Conservation (phyloP, 2,329 filamentous ascomycete genomes). For the Pseudomassariella vexata region DNA sequence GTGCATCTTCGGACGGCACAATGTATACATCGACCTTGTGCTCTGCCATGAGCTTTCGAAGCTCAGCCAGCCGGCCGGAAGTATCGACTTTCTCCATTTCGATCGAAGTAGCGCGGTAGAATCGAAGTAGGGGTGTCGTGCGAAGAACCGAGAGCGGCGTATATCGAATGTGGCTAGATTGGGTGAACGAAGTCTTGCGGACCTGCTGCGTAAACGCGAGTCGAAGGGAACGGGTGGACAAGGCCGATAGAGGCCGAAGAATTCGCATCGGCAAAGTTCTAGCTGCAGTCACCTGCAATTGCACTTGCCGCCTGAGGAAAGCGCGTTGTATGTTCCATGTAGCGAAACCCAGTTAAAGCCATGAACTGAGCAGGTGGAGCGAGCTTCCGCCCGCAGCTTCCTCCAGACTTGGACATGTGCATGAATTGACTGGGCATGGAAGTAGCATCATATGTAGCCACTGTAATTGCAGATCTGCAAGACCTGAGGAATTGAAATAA, state of each 20-base stretch:
- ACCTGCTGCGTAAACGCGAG: neutral
- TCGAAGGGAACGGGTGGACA: constrained; percentile 4
- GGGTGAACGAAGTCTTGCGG: too few species aligned
- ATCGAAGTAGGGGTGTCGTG: constrained; percentile 9
- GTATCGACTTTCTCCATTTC: constrained; percentile 77
- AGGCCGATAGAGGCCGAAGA: constrained; percentile 7
- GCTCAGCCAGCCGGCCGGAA: constrained; percentile 63
- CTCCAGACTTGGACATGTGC: too few species aligned
- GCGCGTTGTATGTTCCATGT: too few species aligned
- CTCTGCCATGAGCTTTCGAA: constrained; percentile 83
- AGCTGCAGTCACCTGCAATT: too few species aligned
- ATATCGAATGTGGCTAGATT: constrained; percentile 4
- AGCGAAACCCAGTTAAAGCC: too few species aligned
- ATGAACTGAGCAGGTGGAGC: too few species aligned
- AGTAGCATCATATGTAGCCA: too few species aligned
- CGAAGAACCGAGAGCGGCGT: constrained; percentile 5
- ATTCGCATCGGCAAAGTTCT: constrained; percentile 3
- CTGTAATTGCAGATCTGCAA: too few species aligned
- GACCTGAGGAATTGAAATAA: too few species aligned
- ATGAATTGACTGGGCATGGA: too few species aligned
- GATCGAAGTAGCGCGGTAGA: constrained; percentile 18
- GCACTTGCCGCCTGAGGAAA: too few species aligned
- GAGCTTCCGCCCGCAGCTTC: too few species aligned
- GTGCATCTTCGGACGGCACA: constrained; percentile 92
- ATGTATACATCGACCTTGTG: constrained; percentile 89